Percentiles rank a stretch among this genome's conserved stretches.
These are phyloP conservation scores for Podaxis sp. DNA, from an alignment of 768 basidiomycete species.

Conservation along the genomic window DNA sequence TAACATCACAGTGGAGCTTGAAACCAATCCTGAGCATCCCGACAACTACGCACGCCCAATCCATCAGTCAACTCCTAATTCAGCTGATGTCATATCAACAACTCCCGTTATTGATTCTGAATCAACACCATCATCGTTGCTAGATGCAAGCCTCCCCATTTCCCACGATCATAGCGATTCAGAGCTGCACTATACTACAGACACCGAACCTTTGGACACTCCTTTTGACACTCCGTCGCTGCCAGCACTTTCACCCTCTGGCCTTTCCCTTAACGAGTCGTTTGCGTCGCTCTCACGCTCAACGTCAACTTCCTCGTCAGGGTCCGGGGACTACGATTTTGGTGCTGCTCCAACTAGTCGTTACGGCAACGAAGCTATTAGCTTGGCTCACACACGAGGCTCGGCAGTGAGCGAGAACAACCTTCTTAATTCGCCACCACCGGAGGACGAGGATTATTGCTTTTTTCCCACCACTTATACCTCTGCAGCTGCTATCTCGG, in stretches of 20 bases:
- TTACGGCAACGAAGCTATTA: conserved; percentile 10
- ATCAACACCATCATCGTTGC: neutral
- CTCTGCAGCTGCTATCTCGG: conserved; percentile 19
- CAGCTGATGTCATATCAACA: neutral
- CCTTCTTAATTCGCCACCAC: conserved; percentile 23
- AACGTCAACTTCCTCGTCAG: conserved; percentile 32
- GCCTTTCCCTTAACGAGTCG: conserved; percentile 2
- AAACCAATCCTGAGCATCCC: neutral
- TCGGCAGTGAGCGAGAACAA: conserved; percentile 18
- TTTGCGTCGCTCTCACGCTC: conserved; percentile 41
- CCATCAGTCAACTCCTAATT: neutral
- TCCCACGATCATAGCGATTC: conserved; percentile 12
- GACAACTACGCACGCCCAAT: neutral
- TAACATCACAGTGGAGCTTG: neutral
- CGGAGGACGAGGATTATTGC: conserved; percentile 19
- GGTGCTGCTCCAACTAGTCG: conserved; percentile 11
- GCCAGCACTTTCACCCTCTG: conserved; percentile 30
- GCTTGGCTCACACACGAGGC: conserved; percentile 18
- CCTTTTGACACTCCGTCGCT: conserved; percentile 33
- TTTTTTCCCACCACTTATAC: conserved; percentile 23
- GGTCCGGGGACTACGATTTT: conserved; percentile 26
- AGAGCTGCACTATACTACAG: conserved; percentile 18
- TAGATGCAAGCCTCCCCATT: neutral
- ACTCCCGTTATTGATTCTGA: neutral
- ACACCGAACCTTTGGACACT: conserved; percentile 18